Evolutionary conservation across 2,329 filamentous ascomycete genomes (phyloP), one percentile per base, ranked within the genome.

Genomic region (Macrophomina tecta): DNA sequence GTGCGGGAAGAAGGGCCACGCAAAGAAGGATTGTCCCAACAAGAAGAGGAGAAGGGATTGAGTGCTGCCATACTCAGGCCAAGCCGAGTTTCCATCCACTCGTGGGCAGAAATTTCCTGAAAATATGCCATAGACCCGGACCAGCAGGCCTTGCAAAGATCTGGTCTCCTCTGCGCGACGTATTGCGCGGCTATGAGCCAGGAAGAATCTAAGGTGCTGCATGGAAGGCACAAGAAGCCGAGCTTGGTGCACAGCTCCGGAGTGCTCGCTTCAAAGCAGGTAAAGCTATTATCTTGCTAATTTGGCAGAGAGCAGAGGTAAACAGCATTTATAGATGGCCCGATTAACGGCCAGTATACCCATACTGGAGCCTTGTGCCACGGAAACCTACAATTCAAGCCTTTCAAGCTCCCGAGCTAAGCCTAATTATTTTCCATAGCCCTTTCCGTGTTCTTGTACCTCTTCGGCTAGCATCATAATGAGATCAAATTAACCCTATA

Each of bases 1-100:
- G 18, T 92, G 90, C 74, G 85, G 87, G 16, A 82, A 87, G 69
- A 79, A 81, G 40, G 89, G 89, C 1, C 90, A 92, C 75, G 85
- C 84, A 69, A 82, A 82, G 63, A 79, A 76, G 56, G 83, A 88
- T 23, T 91, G 89, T 73, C 83, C 87, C 1, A 79, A 70, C 74
- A 68, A 69, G 48, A 78, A 70, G 74, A 69, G 69, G 49, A 52
- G 40, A 36, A 56, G 65, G 48, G 34, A 46, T 36, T 62, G 32
- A 62, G n/a, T 5, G 11, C 7, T 7, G n/a, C 9, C n/a, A 36
- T 6, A 7, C 11, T 16, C 36, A 38, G 4, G 2, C 36, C 18
- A 45, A 11, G 14, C 18, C 32, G 23, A 36, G 5, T 23, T 16
- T 14, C n/a, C 53, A 30, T 58, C 14, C 14, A 4, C 3, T n/a